Conservation (phyloP, 2,329 filamentous ascomycete species). For the Calycina marina region DNA sequence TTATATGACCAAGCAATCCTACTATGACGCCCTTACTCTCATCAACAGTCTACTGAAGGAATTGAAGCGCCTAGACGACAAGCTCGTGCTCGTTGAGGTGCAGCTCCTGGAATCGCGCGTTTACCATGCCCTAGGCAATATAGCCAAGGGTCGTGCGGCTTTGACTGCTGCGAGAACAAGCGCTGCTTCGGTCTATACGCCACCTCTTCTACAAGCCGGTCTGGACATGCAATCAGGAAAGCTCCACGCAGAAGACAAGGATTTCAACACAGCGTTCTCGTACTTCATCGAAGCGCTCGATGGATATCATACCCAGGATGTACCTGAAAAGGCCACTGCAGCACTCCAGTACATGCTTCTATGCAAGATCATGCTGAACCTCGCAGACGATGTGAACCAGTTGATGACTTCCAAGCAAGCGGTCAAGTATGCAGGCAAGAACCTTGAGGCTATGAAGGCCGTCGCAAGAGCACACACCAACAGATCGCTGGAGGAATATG, state of each 20-base stretch:
- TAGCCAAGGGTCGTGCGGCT: constrained; percentile 87
- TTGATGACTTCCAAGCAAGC: constrained; percentile 95
- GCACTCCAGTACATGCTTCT: constrained; percentile 98
- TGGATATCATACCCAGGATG: constrained; percentile 88
- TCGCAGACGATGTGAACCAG: constrained; percentile 88
- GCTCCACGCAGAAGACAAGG: constrained; percentile 95
- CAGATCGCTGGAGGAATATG: constrained; percentile 92
- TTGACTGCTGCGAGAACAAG: constrained; percentile 89
- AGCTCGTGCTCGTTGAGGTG: constrained; percentile 93
- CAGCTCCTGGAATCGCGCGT: constrained; percentile 93
- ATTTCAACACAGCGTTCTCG: constrained; percentile 97
- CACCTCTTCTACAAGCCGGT: constrained; percentile 84
- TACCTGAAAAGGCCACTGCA: constrained; percentile 78
- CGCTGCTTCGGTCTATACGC: constrained; percentile 93
- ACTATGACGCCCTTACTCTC: constrained; percentile 90
- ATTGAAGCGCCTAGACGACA: constrained; percentile 95
- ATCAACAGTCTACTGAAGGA: constrained; percentile 95
- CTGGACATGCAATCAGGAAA: constrained; percentile 99
- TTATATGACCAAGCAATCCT: constrained; percentile 94
- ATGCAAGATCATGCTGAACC: constrained; percentile 99
- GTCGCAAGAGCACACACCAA: constrained; percentile 92
- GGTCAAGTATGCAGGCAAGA: constrained; percentile 87
- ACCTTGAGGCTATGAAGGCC: constrained; percentile 97
- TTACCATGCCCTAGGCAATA: constrained; percentile 94
- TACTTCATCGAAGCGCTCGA: constrained; percentile 99